These are phyloP conservation scores for Hemisphaericaspora lyxosophila DNA, from an alignment of 1,139 yeast genomes.

Conservation along the genomic window DNA sequence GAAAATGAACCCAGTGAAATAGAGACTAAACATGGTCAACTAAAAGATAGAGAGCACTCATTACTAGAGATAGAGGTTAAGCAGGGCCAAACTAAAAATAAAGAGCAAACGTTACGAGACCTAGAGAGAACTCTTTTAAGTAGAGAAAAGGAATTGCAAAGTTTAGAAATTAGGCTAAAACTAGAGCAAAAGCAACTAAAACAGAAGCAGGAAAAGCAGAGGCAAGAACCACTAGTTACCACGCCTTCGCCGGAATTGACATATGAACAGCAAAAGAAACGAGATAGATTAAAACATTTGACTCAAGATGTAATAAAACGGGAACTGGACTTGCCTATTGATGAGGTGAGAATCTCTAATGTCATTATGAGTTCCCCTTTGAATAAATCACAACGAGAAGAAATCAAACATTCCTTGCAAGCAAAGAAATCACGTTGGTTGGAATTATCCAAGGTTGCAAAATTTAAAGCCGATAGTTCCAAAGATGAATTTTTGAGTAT, in stretches of 20 bases:
- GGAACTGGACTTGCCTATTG: constrained; percentile 15
- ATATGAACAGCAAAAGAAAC: constrained; percentile 14
- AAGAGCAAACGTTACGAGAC: not conserved
- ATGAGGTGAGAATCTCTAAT: constrained; percentile 10
- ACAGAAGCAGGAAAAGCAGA: constrained; percentile 14
- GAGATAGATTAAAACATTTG: constrained; percentile 21
- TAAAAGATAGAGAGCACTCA: not conserved
- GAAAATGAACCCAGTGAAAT: not conserved
- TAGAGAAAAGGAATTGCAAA: constrained; percentile 3
- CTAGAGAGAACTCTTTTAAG: not conserved
- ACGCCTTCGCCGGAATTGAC: constrained; percentile 7
- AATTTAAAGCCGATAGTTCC: constrained; percentile 22
- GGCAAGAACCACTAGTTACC: not conserved
- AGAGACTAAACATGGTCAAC: not conserved
- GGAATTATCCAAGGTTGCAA: constrained; percentile 28
- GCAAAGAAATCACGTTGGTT: constrained; percentile 31
- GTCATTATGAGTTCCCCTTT: constrained; percentile 1
- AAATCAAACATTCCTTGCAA: constrained; percentile 17
- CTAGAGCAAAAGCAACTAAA: constrained; percentile 7
- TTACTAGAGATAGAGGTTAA: constrained; percentile 2
- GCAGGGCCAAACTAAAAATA: no score
- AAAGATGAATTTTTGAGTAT: constrained; percentile 24
- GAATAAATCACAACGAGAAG: constrained; percentile 18
- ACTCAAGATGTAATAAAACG: constrained; percentile 21
- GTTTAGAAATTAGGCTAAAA: not conserved